Base-by-base conservation (phyloP, 345 rosid genomes). In the Linum trigynum region DNA sequence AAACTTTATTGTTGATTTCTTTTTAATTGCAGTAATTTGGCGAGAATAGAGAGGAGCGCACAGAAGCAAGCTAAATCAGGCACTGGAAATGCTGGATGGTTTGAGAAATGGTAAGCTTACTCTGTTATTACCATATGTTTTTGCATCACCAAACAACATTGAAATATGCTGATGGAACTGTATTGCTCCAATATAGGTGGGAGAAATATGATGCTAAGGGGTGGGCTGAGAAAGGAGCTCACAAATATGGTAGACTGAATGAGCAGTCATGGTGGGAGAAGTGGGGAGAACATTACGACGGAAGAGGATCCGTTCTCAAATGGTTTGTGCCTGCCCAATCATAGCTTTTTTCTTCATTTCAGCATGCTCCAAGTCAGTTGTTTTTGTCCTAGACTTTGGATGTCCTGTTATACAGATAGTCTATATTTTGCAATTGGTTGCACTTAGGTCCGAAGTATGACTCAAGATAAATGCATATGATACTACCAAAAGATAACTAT, bases 181-280 rank as follows among this genome's bases (percentile, higher is more conserved):
- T 37, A 12, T 41, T 17, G 12, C 70, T 66, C 59, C 74, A 59
- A 72, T 57, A 58, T 74, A 94, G 99, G 99, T 94, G 99, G 99
- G 99, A 94, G 78, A 94, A 94, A 74, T 94, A 94, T 48, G 97
- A 94, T 79, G 99, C 95, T 43, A 94, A 90, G 83, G 99, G 99
- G 55, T 83, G 92, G 96, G 90, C 99, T 35, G 99, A 94, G 82
- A 94, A 94, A 77, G 97, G 99, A 41, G 99, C 99, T 9, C 92
- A 94, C 71, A 94, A 94, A 80, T 88, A 90, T 65, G 99, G 99
- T 67, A 83, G 90, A 76, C 77, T 90, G 67, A 94, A 94, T 72
- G 99, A 90, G 78, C 96, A 94, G 69, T 94, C 99, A 36, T 94
- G 99, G 97, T 94, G 99, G 99, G 99, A 94, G 77, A 94, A 94